Base-by-base conservation (phyloP, 2,329 filamentous ascomycete genomes). In the Pseudogymnoascus sp. region DNA sequence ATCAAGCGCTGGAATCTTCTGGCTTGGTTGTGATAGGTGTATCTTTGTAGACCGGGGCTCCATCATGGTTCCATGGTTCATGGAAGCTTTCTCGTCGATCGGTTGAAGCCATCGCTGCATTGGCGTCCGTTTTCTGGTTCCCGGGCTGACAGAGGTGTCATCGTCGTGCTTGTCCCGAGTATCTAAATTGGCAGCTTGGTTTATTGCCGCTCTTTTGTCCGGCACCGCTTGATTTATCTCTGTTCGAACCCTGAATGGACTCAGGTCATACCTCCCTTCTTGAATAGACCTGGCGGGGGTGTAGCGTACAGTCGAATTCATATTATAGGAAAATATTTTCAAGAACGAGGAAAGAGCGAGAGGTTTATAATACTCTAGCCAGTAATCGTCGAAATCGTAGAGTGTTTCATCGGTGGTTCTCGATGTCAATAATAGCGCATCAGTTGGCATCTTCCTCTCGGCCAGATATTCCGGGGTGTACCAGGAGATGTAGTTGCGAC, bases 301-400 rank as follows among this genome's bases (percentile, higher is more conserved):
- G 72, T 93, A 92, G 65, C 89, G 89, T 66, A 92, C 85, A 3
- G 90, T 94, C 0, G 90, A 92, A 71, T 93, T 96, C 83, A 97
- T 90, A 72, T 90, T 92, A 75, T 90, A 96, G 0, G 91, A 85
- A 72, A 96, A 97, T 73, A 97, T 89, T 72, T 97, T 99, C 12
- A 87, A 83, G 67, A 97, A 91, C 0, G 91, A 94, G 0, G 94
- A 96, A 1, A 97, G 77, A 0, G 90, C 90, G 6, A 90, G 82
- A 0, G 94, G 94, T 12, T 92, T 86, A 72, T 99, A 99, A 74
- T 97, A 97, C 73, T 99, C 94, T 6, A 94, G 80, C 94, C 94
- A 99, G 74, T 96, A 99, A 74, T 97, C 92, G 71, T 97, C 93
- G 64, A 91, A 91, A 64, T 83, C 85, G 3, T 80, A 63, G 10